Base-by-base conservation (phyloP, 495 filamentous ascomycete species). In the Penicillium atrosanguineum region DNA sequence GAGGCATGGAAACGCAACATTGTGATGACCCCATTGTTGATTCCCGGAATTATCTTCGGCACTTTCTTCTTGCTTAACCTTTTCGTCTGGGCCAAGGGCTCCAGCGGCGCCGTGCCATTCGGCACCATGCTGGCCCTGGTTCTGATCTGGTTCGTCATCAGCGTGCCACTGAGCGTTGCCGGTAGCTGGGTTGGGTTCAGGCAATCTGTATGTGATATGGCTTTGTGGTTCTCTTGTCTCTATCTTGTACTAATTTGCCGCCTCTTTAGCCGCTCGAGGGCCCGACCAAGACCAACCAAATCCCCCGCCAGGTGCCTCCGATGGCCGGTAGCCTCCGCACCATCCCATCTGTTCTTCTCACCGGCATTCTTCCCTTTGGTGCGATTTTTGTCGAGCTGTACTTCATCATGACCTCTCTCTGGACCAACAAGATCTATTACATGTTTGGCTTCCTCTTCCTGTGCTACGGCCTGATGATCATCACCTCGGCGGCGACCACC, bases 371-470 rank as follows among this genome's bases (percentile, higher is more conserved):
- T 14, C 95, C 95, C 11, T 98, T 98, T 60, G 90, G 87, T 42
- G 91, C 94, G 42, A 97, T 98, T 71, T 96, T 95, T 56, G 90
- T 97, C 38, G 95, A 98, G 71, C 84, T 98, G 14, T 96, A 94
- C 80, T 96, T 96, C 71, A 96, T 98, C 74, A 94, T 97, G 89
- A 92, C 85, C 72, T 91, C 87, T 9, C 90, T 98, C 64, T 98
- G 94, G 94, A 92, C 91, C 70, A 89, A 84, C 77, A 93, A 93
- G 76, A 90, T 98, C 51, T 98, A 98, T 78, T 98, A 98, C 78
- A 98, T 98, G 94, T 98, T 98, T 60, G 94, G 94, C 26, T 98
- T 98, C 79, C 79, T 98, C 37, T 98, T 98, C 78, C 75, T 98
- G 47, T 96, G 91, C 80, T 98, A 95, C 71, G 93, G 88, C 15